Conservation (phyloP, 2,329 filamentous ascomycete species). For the Fonsecaea erecta region DNA sequence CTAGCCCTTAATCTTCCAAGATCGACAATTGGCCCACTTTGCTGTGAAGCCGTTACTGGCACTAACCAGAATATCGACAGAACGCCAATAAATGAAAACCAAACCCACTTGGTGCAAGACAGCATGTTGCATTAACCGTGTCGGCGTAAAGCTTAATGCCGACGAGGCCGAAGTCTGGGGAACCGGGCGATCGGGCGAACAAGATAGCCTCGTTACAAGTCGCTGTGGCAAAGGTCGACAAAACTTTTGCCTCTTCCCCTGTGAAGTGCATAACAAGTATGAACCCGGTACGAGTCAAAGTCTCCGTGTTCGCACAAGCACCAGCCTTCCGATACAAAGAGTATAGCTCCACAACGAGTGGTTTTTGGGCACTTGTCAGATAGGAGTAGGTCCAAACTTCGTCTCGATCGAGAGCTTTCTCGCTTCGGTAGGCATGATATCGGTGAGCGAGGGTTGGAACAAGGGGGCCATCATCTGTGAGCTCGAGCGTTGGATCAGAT, state of each 20-base stretch:
- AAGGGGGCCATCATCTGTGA: neutral
- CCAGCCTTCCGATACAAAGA: neutral
- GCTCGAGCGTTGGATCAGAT: no score
- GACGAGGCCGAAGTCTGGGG: constrained; percentile 1
- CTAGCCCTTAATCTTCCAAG: neutral
- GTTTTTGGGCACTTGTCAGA: neutral
- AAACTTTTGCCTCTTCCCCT: neutral
- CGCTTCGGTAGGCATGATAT: neutral
- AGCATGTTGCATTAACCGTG: neutral
- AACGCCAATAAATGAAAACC: neutral
- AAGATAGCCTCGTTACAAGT: neutral
- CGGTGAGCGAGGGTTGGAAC: neutral
- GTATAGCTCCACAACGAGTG: neutral
- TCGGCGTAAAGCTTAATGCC: neutral
- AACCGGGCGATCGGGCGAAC: neutral
- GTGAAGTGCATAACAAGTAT: neutral
- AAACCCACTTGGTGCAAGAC: neutral
- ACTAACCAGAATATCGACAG: neutral
- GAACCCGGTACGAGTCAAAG: no score
- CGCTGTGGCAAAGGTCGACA: neutral
- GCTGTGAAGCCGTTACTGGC: neutral
- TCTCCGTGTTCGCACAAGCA: neutral
- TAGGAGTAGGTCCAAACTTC: neutral
- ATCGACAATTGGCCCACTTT: neutral
- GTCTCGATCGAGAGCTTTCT: neutral